phyloP scores from a whole-genome alignment of 2,329 filamentous ascomycete species.

The Penicillium paneum region DNA sequence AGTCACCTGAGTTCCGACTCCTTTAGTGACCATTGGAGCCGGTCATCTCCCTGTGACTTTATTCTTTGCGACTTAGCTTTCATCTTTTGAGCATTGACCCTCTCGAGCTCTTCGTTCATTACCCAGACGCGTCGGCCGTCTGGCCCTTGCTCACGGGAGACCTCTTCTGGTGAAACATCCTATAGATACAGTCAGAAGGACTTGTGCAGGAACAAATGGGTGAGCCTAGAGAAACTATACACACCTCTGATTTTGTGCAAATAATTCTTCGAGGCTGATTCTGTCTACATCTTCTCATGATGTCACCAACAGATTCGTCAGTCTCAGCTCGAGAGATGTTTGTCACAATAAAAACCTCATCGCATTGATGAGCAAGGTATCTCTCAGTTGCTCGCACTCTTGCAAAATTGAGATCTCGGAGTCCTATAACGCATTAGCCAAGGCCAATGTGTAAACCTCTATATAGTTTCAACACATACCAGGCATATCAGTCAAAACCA shows the following conservation, averaged over 20 bases:
- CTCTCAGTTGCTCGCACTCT: no score
- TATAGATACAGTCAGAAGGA: background rate
- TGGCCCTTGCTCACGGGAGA: background rate
- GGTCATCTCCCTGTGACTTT: background rate
- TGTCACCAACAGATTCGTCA: no score
- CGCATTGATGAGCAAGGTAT: no score
- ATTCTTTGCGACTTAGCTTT: background rate
- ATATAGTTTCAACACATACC: background rate
- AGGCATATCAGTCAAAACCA: no score
- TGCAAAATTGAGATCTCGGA: no score
- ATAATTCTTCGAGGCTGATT: no score
- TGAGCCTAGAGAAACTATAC: background rate
- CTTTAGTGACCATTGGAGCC: background rate
- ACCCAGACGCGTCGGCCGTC: background rate
- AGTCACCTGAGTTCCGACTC: background rate
- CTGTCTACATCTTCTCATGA: no score
- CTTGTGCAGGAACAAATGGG: background rate
- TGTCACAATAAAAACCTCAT: no score
- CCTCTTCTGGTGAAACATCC: background rate
- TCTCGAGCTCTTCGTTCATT: slow-evolving; percentile 3
- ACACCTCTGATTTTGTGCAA: no score
- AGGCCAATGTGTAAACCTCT: background rate
- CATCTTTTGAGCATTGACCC: background rate
- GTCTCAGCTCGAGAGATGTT: no score
- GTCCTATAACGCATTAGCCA: background rate